Conservation (phyloP, 2,329 filamentous ascomycete species). For the Mycosphaerelloides madeirae region DNA sequence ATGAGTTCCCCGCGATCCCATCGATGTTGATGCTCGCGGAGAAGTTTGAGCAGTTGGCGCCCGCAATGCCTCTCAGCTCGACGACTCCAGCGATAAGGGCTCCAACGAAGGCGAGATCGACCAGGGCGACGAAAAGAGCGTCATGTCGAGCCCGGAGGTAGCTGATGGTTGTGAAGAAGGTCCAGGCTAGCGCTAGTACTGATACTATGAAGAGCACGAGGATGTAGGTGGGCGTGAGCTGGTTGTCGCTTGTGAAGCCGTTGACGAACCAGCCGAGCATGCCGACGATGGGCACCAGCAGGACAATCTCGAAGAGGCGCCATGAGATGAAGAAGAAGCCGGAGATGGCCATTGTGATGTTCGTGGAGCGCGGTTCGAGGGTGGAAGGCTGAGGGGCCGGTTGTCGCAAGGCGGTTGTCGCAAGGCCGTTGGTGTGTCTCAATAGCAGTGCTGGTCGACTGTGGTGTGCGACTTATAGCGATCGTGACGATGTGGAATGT, state of each 20-base stretch:
- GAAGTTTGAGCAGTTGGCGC: conserved; percentile 65
- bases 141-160: conserved; percentile 57
- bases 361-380: not conserved
- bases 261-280: conserved; percentile 62
- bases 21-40: conserved; percentile 33
- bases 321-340: conserved; percentile 59
- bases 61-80: conserved; percentile 52
- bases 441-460: not conserved
- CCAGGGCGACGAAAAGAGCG: conserved; percentile 55
- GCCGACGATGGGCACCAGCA: conserved; percentile 58
- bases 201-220: conserved; percentile 62
- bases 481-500: not conserved
- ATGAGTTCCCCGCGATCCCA: conserved; percentile 6
- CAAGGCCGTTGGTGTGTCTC: not conserved
- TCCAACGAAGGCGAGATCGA: conserved; percentile 59
- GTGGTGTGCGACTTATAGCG: not conserved
- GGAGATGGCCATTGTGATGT: conserved; percentile 41
- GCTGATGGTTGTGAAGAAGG: conserved; percentile 56
- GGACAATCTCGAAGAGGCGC: conserved; percentile 57
- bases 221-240: conserved; percentile 56
- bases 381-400: not conserved
- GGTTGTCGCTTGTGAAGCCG: conserved; percentile 52
- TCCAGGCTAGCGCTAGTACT: conserved; percentile 58
- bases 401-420: too few relatives aligned
- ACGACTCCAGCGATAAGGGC: conserved; percentile 60